Evolutionary conservation across 140 eudicot genomes (phyloP).

Genomic region (Cichorium intybus): DNA sequence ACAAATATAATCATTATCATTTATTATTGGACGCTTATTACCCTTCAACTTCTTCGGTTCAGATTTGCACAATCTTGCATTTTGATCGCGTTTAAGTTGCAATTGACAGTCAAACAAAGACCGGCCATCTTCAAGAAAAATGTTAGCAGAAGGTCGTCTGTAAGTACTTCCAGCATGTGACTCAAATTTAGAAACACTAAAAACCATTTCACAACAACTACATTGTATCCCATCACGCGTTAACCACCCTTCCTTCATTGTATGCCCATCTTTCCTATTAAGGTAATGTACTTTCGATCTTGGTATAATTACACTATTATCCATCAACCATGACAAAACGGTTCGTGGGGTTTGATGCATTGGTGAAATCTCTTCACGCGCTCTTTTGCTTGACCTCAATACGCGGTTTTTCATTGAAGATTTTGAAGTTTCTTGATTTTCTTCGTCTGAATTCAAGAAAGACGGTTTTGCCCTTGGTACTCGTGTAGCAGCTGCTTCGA

Average conservation of each 20-base stretch:
- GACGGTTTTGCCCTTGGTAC: constrained; percentile 8
- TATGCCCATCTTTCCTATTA: constrained; percentile 27
- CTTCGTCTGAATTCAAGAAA: constrained; percentile 5
- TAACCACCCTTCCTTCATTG: constrained; percentile 50
- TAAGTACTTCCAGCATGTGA: constrained; percentile 61
- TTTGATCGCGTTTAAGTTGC: constrained; percentile 35
- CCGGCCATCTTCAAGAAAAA: constrained; percentile 67
- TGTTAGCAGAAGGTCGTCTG: constrained; percentile 63
- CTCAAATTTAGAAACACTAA: constrained; percentile 51
- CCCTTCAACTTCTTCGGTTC: constrained; percentile 35
- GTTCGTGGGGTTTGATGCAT: constrained; percentile 50
- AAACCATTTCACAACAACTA: constrained; percentile 58
- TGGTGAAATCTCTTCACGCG: constrained; percentile 42
- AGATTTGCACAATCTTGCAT: constrained; percentile 3
- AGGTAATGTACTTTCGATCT: constrained; percentile 56
- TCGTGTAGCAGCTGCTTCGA: constrained; percentile 14
- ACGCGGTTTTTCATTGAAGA: constrained; percentile 29
- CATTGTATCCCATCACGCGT: constrained; percentile 76
- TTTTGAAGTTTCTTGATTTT: constrained; percentile 12
- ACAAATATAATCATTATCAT: constrained; percentile 75
- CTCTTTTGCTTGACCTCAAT: constrained; percentile 53
- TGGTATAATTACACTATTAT: constrained; percentile 43
- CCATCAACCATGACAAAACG: constrained; percentile 74
- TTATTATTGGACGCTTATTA: constrained; percentile 11
- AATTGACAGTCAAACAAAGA: constrained; percentile 61